A percentile compares a stretch with the other conserved stretches of the same genome.
These are phyloP conservation scores for Saccharum officinarum DNA, from an alignment of 176 grass and related monocot genomes.

Conservation along the genomic window DNA sequence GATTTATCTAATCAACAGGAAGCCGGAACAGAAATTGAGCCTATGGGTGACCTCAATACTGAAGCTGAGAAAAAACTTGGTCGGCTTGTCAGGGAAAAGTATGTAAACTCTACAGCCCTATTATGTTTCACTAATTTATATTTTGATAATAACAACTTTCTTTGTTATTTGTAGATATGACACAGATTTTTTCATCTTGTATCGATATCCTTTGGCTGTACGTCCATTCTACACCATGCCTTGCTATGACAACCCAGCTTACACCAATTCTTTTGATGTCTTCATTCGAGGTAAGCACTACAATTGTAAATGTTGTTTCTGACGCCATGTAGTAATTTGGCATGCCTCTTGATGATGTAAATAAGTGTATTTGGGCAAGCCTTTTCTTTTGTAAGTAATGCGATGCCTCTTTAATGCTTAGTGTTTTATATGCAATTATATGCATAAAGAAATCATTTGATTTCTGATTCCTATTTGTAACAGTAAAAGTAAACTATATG, in stretches of 20 bases:
- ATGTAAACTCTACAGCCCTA: background rate
- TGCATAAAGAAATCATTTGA: background rate
- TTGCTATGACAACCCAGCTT: conserved; percentile 71
- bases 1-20: conserved; percentile 58
- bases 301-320: background rate
- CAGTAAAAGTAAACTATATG: background rate
- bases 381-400: background rate
- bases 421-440: background rate
- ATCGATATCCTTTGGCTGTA: conserved; percentile 82
- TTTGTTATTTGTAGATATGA: conserved; percentile 57
- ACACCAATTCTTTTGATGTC: conserved; percentile 96
- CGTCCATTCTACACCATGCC: conserved; percentile 99
- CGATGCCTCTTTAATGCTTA: background rate
- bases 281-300: conserved; percentile 82
- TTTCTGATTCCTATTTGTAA: background rate
- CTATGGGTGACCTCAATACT: conserved; percentile 91
- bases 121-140: background rate
- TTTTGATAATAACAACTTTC: conserved; percentile 10
- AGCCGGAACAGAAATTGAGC: conserved; percentile 81
- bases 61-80: conserved; percentile 95
- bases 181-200: conserved; percentile 92
- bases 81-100: conserved; percentile 81
- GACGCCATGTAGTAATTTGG: background rate
- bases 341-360: background rate
- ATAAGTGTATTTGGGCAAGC: background rate